Evolutionary conservation across 2,329 filamentous ascomycete species (phyloP).

Genomic region (Dactylonectria estremocensis): DNA sequence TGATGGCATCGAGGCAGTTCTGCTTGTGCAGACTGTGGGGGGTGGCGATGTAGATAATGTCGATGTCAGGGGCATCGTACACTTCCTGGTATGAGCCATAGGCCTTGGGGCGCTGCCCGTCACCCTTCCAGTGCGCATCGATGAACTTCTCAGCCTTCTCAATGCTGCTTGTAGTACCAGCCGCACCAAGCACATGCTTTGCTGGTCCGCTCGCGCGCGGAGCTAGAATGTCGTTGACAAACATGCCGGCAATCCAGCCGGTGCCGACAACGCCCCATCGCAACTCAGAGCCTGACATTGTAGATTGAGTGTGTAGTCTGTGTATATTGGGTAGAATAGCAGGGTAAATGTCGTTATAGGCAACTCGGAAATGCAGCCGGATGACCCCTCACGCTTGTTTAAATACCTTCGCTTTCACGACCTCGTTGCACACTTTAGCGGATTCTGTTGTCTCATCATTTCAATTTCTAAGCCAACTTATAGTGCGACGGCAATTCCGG

Average conservation of each 20-base stretch:
- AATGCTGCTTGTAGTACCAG: slow-evolving; percentile 18
- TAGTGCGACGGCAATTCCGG: not conserved
- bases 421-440: too few species aligned
- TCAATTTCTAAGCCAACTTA: too few species aligned
- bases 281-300: slow-evolving; percentile 12
- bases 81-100: slow-evolving; percentile 58
- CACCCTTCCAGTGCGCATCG: slow-evolving; percentile 20
- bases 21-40: slow-evolving; percentile 61
- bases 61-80: slow-evolving; percentile 58
- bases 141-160: slow-evolving; percentile 26
- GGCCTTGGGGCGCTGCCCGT: slow-evolving; percentile 37
- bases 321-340: too few species aligned
- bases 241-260: slow-evolving; percentile 27
- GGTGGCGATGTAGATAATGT: slow-evolving; percentile 63
- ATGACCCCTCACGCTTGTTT: not conserved
- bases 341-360: not conserved
- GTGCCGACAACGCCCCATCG: slow-evolving; percentile 26
- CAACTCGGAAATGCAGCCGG: not conserved
- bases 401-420: not conserved
- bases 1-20: slow-evolving; percentile 61
- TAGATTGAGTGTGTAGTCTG: not conserved
- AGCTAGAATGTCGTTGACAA: slow-evolving; percentile 23
- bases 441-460: too few species aligned
- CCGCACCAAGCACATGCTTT: slow-evolving; percentile 19
- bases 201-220: slow-evolving; percentile 11